Base-by-base conservation (phyloP, 2,329 filamentous ascomycete species). In the Camptophora hylomeconis region DNA sequence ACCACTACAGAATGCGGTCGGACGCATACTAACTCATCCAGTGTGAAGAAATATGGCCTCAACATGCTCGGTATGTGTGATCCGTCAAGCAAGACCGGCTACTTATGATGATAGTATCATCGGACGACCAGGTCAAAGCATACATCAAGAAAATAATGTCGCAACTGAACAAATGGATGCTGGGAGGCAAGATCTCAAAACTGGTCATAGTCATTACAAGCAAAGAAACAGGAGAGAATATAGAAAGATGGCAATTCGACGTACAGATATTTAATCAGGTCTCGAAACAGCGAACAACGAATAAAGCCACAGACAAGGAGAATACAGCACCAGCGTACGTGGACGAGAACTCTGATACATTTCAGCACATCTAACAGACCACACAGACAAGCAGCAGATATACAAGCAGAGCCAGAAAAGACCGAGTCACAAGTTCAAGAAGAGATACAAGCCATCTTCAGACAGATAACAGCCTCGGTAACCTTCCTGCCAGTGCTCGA, bases 81-180 rank as follows among this genome's bases (percentile, higher is more conserved):
- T 24, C 10, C 10, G 21, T 11, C 7, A 5, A 11, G n/a, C 10
- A 9, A n/a, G 7, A 24, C n/a, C n/a, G n/a, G 17, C 37, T 38
- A 22, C 38, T 24, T 44, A 37, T 26, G 26, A 46, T 42, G 31
- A 34, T 51, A 75, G 86, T 95, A 28, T 92, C 87, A 17, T 74
- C 84, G 40, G 89, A 98, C 54, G 89, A 95, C 62, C 87, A 98
- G 60, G 89, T 98, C 52, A 92, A 93, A 58, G 83, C 86, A 17
- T 98, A 98, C 60, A 92, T 98, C 65, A 94, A 93, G 58, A 93
- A 92, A 60, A 95, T 98, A 61, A 98, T 94, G 86, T 77, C 76
- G 16, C 89, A 98, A 58, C 72, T 98, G 34, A 87, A 92, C 61
- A 83, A 82, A 53, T 98, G 89, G 89, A 95, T 95, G 84, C 68